A percentile compares a stretch with the other conserved stretches of the same genome.
Conservation (phyloP, 306 rosid species). For the Castanea mollissima region DNA sequence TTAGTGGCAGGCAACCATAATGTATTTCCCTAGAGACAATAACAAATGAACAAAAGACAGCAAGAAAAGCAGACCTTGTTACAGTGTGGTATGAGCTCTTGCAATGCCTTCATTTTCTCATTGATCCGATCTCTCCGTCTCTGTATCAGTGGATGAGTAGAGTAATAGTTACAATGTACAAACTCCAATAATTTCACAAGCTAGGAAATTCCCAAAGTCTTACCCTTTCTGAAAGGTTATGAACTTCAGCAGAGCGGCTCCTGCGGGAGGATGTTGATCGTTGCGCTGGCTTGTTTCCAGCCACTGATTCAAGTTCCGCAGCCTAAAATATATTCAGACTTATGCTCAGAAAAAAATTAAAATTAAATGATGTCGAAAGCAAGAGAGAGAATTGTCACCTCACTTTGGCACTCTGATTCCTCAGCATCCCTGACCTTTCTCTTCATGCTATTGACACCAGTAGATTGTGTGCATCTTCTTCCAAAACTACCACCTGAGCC, state of each 20-base stretch:
- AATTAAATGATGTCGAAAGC: slow-evolving; percentile 1
- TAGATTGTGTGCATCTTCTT: slow-evolving; percentile 49
- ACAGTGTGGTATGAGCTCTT: slow-evolving; percentile 86
- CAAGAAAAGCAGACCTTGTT: slow-evolving; percentile 60
- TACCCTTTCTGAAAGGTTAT: slow-evolving; percentile 91
- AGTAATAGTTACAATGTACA: background rate
- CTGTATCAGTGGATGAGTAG: slow-evolving; percentile 36
- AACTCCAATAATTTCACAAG: slow-evolving; percentile 11
- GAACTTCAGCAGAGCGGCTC: slow-evolving; percentile 83
- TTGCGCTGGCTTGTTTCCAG: slow-evolving; percentile 48
- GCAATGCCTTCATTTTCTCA: slow-evolving; percentile 83
- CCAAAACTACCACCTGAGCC: slow-evolving; percentile 74
- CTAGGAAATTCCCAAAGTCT: slow-evolving; percentile 7
- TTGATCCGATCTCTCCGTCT: slow-evolving; percentile 90
- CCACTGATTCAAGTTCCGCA: slow-evolving; percentile 56
- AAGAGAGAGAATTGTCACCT: slow-evolving; percentile 39
- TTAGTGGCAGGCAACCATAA: background rate
- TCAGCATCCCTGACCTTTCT: slow-evolving; percentile 65
- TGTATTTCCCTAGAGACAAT: too few relatives aligned
- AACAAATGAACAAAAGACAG: background rate
- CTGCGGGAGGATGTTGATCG: slow-evolving; percentile 53
- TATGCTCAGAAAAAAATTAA: background rate
- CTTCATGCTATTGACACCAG: slow-evolving; percentile 53
- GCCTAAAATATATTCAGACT: slow-evolving; percentile 37
- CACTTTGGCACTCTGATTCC: slow-evolving; percentile 78